Evolutionary conservation across 2,329 filamentous ascomycete genomes (phyloP), one percentile per base, ranked within the genome.

Genomic region (Cladosporium sp.): DNA sequence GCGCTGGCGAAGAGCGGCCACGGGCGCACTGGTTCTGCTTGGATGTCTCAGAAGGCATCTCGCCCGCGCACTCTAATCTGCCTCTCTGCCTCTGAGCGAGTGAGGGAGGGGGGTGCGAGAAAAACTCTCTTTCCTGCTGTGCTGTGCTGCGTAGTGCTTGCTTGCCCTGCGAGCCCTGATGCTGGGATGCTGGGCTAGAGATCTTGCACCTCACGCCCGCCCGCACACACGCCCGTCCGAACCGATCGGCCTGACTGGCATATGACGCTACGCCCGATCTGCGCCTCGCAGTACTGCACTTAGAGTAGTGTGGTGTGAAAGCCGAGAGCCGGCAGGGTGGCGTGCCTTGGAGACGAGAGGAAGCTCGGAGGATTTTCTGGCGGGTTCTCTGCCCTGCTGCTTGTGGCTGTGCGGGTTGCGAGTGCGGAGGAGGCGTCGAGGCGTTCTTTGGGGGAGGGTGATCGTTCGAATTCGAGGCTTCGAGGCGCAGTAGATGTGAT

Each of bases 31-130:
- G n/a, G n/a, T n/a, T n/a, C n/a, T n/a, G n/a, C n/a, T n/a, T n/a
- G 36, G 18, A 23, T 57, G 54, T 57, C 54, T 57, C 54, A n/a
- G n/a, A n/a, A n/a, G n/a, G n/a, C n/a, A 57, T 34, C 30, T 23
- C n/a, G 26, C 51, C 10, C 51, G 10, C 25, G 18, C n/a, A 57
- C 54, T 57, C 54, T 36, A 57, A 34, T 2, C n/a, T n/a, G n/a
- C n/a, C n/a, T n/a, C n/a, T 21, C 51, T 54, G 26, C 26, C 18
- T 28, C 26, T 32, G 51, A 32, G 7, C 5, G 26, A 16, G n/a
- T 30, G 51, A 11, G 25, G 49, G 26, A n/a, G n/a, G 21, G 46
- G 46, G 43, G 5, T 10, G 25, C 39, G n/a, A 53, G 26, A 8
- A 30, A 26, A 51, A 18, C 49, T 53, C 49, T 53, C 25, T 53